Evolutionary conservation across 1,284 basidiomycete genomes (phyloP).

Genomic region (Sparassis latifolia): DNA sequence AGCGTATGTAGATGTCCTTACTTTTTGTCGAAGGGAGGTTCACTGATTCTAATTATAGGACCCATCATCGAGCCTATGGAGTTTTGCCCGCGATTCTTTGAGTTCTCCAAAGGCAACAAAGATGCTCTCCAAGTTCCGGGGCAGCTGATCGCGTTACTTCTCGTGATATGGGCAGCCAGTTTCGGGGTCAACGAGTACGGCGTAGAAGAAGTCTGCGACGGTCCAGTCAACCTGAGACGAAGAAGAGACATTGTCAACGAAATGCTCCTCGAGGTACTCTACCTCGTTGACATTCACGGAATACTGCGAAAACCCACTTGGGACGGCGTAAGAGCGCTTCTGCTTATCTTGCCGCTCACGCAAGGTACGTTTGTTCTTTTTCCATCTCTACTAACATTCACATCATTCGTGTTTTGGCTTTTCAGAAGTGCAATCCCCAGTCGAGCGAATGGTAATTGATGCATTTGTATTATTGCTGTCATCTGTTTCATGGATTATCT

Average conservation of each 20-base stretch:
- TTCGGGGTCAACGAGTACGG: slow-evolving; percentile 82
- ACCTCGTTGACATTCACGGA: slow-evolving; percentile 72
- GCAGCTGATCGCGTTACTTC: slow-evolving; percentile 57
- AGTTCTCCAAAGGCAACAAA: slow-evolving; percentile 51
- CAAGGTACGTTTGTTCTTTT: slow-evolving; percentile 48
- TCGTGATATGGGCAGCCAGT: slow-evolving; percentile 82
- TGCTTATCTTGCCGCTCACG: slow-evolving; percentile 75
- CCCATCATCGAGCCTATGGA: slow-evolving; percentile 71
- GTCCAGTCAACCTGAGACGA: slow-evolving; percentile 29
- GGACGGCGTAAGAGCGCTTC: slow-evolving; percentile 76
- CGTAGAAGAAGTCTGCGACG: slow-evolving; percentile 31
- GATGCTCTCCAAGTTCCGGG: slow-evolving; percentile 53
- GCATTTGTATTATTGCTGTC: no score
- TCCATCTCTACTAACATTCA: slow-evolving; percentile 3
- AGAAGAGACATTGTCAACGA: slow-evolving; percentile 36
- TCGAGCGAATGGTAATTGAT: slow-evolving; percentile 43
- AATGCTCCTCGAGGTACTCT: slow-evolving; percentile 71
- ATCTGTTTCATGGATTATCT: not conserved
- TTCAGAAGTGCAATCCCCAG: slow-evolving; percentile 38
- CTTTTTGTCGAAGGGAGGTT: not conserved
- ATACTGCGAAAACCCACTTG: slow-evolving; percentile 77
- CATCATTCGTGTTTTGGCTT: not conserved
- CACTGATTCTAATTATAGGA: slow-evolving; percentile 39
- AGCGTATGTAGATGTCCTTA: slow-evolving; percentile 47
- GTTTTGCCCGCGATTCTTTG: slow-evolving; percentile 62